Conservation (phyloP, 257 asterid species). For the Gentiana dahurica region DNA sequence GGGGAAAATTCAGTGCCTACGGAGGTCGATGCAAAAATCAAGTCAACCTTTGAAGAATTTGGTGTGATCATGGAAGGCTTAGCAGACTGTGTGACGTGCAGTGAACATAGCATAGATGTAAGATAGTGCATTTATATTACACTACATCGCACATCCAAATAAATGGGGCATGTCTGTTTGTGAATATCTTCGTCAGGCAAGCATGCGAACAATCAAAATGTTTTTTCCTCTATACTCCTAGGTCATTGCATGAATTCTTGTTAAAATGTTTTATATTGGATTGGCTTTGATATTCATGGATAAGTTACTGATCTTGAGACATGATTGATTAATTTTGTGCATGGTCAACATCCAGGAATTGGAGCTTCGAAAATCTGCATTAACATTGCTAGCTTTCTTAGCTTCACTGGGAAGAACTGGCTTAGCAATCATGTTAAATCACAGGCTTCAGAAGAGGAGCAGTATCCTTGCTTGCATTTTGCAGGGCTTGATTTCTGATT, state of each 20-base stretch:
- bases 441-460: conserved; percentile 38
- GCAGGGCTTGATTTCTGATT: conserved; percentile 55
- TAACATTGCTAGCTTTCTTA: conserved; percentile 70
- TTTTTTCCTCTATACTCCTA: not conserved
- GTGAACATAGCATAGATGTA: conserved; percentile 59
- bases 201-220: not conserved
- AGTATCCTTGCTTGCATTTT: conserved; percentile 51
- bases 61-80: conserved; percentile 47
- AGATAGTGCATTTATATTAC: conserved; percentile 1
- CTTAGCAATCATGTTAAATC: conserved; percentile 45
- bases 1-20: conserved; percentile 21
- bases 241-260: not conserved
- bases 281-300: not conserved
- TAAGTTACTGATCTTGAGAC: not conserved
- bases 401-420: conserved; percentile 70
- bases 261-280: not conserved
- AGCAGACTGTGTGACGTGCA: conserved; percentile 67
- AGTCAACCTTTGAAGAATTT: conserved; percentile 32
- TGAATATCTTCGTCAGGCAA: not conserved
- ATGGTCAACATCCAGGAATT: conserved; percentile 51
- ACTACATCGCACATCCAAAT: too few species aligned
- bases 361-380: conserved; percentile 73
- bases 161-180: not conserved
- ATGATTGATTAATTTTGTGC: conserved; percentile 2
- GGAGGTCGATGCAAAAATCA: conserved; percentile 19